phyloP scores from a whole-genome alignment of 192 early-diverging fungal genomes.

The Coemansia sp. region DNA sequence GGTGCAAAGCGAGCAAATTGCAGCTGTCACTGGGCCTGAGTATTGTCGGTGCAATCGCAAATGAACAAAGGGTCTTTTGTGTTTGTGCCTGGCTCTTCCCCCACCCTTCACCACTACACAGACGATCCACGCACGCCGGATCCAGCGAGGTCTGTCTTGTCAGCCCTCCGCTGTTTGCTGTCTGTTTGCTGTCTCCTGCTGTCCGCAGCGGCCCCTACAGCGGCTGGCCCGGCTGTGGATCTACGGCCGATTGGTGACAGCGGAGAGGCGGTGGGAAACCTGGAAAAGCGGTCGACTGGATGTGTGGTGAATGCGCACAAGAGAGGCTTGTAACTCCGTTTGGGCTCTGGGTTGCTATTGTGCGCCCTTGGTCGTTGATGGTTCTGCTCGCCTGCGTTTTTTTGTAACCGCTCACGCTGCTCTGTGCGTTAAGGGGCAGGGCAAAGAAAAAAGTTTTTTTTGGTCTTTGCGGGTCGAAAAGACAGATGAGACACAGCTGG shows the following conservation, averaged over 20 bases:
- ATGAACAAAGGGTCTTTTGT: not conserved
- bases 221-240: not conserved
- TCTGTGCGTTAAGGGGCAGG: slow-evolving; percentile 3
- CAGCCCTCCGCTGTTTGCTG: not conserved
- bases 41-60: not conserved
- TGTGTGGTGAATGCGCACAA: not conserved
- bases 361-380: not conserved
- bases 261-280: not conserved
- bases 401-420: not conserved
- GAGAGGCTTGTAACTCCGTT: not conserved
- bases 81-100: slow-evolving; percentile 5
- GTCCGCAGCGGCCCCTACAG: not conserved
- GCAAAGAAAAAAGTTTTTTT: not conserved
- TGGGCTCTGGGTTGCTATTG: not conserved
- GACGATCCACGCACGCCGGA: not conserved
- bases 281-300: not conserved
- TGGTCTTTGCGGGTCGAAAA: not conserved
- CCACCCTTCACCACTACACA: not conserved
- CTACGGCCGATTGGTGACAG: not conserved
- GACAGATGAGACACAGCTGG: too few relatives aligned
- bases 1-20: slow-evolving; percentile 1
- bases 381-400: not conserved
- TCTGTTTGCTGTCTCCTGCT: not conserved
- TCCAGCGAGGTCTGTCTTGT: not conserved
- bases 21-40: slow-evolving; percentile 1